Base-by-base conservation (phyloP, 116 monocot species). In the Iris pallida region DNA sequence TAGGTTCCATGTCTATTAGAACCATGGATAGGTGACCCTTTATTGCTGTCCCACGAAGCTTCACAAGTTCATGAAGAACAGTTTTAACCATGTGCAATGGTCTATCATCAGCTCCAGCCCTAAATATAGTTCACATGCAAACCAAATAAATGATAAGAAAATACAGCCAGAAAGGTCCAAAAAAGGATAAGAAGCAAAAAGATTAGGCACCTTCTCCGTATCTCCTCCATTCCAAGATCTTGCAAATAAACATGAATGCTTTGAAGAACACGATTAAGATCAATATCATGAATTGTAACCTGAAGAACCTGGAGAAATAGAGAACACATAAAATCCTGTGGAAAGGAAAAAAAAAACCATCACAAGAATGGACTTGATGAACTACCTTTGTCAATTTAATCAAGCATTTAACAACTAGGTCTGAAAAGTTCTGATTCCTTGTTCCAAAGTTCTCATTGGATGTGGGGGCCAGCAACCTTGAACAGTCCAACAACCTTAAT, bases 11-110 rank as follows among this genome's bases (percentile, higher is more conserved):
- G 59, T 98, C 97, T 69, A 98, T 98, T 46, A 93, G 97, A 70
- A 98, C 97, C 97, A 98, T 98, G 5, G 97, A 98, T 43, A 98
- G 83, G 61, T 98, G 97, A 9, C 97, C 97, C 61, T 98, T 98
- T n/a, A 98, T 98, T 70, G 93, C 90, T 41, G 97, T 92, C 45
- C 93, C 97, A 71, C 97, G 87, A 69, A 92, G 81, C 68, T 98
- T 98, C 11, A 98, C 97, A 59, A 98, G 93, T 80, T 98, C 97
- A 82, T 98, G 97, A 44, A 98, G 72, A 45, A 98, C 97, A 68
- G 97, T 98, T 86, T 98, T 98, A 42, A 98, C 97, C 97, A 98
- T 98, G 45, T 93, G 75, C 47, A 98, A 57, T 55, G 97, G 93
- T 16, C 92, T 98, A 64, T 98, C 97, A 79, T 98, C 93, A 78